Conservation (phyloP, 1,284 basidiomycete genomes). For the Peniophora sp. region DNA sequence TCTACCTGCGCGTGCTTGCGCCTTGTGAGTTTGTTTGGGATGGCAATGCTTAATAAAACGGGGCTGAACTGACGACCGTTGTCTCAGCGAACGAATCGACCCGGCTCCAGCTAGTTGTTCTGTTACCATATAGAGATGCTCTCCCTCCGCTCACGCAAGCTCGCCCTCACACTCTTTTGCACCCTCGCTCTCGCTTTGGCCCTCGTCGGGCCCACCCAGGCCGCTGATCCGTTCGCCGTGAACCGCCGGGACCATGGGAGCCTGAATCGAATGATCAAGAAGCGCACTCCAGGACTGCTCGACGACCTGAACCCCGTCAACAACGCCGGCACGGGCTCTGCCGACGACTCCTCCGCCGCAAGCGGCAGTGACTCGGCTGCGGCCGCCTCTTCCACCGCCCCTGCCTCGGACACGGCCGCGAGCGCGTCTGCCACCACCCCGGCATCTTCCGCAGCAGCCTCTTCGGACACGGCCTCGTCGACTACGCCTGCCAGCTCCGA, state of each 20-base stretch:
- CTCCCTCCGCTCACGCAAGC: constrained; percentile 30
- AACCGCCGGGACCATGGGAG: constrained; percentile 47
- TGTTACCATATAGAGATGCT: constrained; percentile 27
- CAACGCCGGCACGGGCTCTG: background rate
- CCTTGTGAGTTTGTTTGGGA: too few species aligned
- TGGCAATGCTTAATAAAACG: too few species aligned
- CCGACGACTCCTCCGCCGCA: background rate
- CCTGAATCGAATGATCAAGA: constrained; percentile 61
- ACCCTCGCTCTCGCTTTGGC: constrained; percentile 43
- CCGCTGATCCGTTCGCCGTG: constrained; percentile 25
- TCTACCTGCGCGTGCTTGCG: background rate
- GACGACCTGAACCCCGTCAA: background rate
- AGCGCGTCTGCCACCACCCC: constrained; percentile 4
- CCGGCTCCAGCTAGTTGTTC: background rate
- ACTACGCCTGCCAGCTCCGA: constrained; percentile 11
- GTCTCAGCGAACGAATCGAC: constrained; percentile 1
- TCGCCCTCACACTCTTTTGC: constrained; percentile 57
- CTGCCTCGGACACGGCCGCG: constrained; percentile 12
- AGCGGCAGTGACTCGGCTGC: constrained; percentile 7
- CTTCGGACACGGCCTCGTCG: constrained; percentile 13
- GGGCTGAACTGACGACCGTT: constrained; percentile 6
- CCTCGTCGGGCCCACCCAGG: constrained; percentile 34
- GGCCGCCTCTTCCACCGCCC: constrained; percentile 10
- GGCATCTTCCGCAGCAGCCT: constrained; percentile 7
- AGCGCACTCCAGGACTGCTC: constrained; percentile 28